These are phyloP conservation scores for Alternaria consortialis DNA, from an alignment of 2,329 filamentous ascomycete genomes.

Conservation along the genomic window DNA sequence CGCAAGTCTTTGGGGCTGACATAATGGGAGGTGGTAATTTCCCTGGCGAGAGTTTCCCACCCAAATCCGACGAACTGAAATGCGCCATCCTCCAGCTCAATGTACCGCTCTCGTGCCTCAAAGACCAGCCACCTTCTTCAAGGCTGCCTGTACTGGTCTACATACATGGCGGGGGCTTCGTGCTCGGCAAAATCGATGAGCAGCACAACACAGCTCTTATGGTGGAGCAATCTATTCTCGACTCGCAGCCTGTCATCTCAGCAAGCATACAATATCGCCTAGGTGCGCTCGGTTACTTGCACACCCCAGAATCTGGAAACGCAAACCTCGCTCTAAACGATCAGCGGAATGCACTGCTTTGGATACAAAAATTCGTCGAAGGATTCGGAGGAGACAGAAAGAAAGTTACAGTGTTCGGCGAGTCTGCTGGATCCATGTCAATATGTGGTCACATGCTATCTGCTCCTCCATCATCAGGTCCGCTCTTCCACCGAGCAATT, in stretches of 20 bases:
- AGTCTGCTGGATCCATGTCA: constrained; percentile 55
- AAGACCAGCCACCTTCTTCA: not conserved
- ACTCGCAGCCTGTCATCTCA: constrained; percentile 26
- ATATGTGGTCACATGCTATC: constrained; percentile 39
- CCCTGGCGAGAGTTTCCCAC: constrained; percentile 11
- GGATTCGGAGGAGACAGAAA: constrained; percentile 48
- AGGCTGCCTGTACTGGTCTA: constrained; percentile 61
- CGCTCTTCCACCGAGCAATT: constrained; percentile 32
- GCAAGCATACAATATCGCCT: constrained; percentile 39
- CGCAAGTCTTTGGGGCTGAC: constrained; percentile 21
- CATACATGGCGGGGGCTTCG: constrained; percentile 63
- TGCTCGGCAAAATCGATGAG: constrained; percentile 46
- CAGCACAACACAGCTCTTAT: constrained; percentile 36
- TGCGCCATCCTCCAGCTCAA: constrained; percentile 36
- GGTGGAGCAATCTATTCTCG: constrained; percentile 33
- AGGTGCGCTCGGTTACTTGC: constrained; percentile 46
- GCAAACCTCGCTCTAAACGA: constrained; percentile 36
- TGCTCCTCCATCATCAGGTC: constrained; percentile 13
- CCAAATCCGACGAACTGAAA: constrained; percentile 22
- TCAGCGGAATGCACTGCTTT: constrained; percentile 48
- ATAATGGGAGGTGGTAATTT: constrained; percentile 24
- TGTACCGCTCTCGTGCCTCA: constrained; percentile 26
- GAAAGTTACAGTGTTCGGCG: constrained; percentile 52
- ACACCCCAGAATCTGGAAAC: constrained; percentile 51
- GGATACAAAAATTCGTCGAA: constrained; percentile 47